These are phyloP conservation scores for Crithidia bombi DNA, from an alignment of 208 protist genomes.

Conservation along the genomic window DNA sequence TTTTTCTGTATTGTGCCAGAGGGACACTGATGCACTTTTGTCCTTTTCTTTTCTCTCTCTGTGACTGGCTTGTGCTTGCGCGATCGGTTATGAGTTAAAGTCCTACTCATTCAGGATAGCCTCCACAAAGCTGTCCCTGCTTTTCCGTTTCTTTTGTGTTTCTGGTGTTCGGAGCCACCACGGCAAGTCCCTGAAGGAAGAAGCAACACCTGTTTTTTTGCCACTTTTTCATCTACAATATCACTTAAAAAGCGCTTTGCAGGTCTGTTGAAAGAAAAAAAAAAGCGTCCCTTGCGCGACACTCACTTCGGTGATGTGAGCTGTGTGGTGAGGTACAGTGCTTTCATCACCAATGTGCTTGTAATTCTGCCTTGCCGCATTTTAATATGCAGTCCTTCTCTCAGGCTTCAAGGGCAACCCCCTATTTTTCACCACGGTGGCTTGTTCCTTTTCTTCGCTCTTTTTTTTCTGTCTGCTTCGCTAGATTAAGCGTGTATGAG, in stretches of 20 bases:
- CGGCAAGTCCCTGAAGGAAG: not conserved
- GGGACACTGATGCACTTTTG: not conserved
- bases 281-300: not conserved
- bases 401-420: not conserved
- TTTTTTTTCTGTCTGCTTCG: conserved; percentile 1
- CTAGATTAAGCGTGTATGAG: not conserved
- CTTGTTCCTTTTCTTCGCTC: conserved; percentile 3
- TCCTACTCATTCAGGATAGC: not conserved
- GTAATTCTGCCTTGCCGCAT: not conserved
- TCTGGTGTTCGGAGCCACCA: not conserved
- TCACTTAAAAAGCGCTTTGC: not conserved
- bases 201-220: not conserved
- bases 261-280: not conserved
- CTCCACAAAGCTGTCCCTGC: too few species aligned
- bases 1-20: not conserved
- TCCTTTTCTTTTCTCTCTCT: conserved; percentile 11
- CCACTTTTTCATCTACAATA: not conserved
- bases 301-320: not conserved
- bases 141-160: not conserved
- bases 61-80: not conserved
- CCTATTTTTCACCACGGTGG: not conserved
- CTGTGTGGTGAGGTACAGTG: not conserved
- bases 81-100: conserved; percentile 1
- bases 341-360: not conserved
- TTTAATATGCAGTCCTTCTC: not conserved